Evolutionary conservation across 2,329 filamentous ascomycete species (phyloP), one percentile per base, ranked within the genome.

Genomic region (Fusarium ramigenum): DNA sequence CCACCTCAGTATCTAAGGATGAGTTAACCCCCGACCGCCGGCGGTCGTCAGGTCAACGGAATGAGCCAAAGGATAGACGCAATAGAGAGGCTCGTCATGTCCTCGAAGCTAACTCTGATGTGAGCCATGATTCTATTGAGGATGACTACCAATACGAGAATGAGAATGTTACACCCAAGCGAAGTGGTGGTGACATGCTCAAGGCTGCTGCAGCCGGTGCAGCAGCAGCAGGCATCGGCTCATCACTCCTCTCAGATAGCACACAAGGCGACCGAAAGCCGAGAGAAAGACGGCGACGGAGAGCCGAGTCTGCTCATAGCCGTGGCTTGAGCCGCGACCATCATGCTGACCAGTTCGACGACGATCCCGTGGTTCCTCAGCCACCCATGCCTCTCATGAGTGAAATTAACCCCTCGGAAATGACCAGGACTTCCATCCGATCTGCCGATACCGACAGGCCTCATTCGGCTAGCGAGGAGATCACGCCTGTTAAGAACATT

Each of bases 381-480:
- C 92, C 95, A 11, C 93, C 93, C 10, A 94, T 98, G 92, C 96
- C 96, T 6, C 87, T 97, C 70, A 92, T 93, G 82, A 97, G 95
- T 82, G 93, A 94, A 63, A 89, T 97, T 64, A 93, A 93, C 73
- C 90, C 93, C 46, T 97, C 96, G 0, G 95, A 98, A 58, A 83
- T 98, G 62, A 98, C 96, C 1, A 89, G 96, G 75, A 93, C 93
- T 21, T 98, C 96, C 0, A 93, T 98, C 60, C 83, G 96, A 23
- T 96, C 95, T 9, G 93, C 93, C 36, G 91, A 93, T 34, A 93
- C 93, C 0, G 93, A 94, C 72, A 86, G 91, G 58, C 92, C 93
- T 21, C 87, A 88, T 52, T 93, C 93, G 23, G 90, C 91, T 28
- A 92, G 87, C 77, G 91, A 88, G 76, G 89, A 88, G 82, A 86